Conservation (phyloP, 495 filamentous ascomycete genomes). For the Neurospora discreta region DNA sequence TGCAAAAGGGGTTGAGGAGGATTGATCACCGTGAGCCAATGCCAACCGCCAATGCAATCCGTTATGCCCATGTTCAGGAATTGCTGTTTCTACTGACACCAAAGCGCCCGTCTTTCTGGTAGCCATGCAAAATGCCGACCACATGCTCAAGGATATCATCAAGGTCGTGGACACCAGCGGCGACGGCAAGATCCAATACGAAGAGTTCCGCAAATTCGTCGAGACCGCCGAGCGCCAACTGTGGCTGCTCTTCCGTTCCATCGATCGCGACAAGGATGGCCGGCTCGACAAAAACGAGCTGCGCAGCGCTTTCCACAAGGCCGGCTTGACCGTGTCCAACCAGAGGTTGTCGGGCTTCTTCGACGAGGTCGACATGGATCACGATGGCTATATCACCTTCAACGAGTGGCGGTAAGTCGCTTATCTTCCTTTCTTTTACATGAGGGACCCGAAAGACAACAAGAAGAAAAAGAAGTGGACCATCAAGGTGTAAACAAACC, state of each 20-base stretch:
- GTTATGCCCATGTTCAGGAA: not conserved
- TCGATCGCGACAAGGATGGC: conserved; percentile 79
- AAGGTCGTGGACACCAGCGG: conserved; percentile 71
- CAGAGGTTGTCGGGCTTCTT: conserved; percentile 79
- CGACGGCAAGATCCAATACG: conserved; percentile 82
- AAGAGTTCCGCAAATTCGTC: conserved; percentile 85
- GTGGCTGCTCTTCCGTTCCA: conserved; percentile 68
- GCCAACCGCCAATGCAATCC: conserved; percentile 20
- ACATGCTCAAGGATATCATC: conserved; percentile 70
- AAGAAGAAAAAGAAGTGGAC: not conserved
- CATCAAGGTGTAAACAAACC: not conserved
- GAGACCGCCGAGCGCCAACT: conserved; percentile 75
- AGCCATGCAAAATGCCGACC: conserved; percentile 91
- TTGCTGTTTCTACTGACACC: conserved; percentile 11
- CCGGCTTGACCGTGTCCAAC: conserved; percentile 68
- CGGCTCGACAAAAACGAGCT: conserved; percentile 83
- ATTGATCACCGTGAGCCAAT: conserved; percentile 80
- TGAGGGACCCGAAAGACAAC: not conserved
- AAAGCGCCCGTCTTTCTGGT: conserved; percentile 1
- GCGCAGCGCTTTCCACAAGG: conserved; percentile 58
- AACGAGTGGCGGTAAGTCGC: conserved; percentile 85
- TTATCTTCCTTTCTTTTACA: not conserved
- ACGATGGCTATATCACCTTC: conserved; percentile 80
- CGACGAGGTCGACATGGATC: conserved; percentile 75
- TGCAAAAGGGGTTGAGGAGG: conserved; percentile 73